phyloP scores from a whole-genome alignment of 768 basidiomycete species.

The Russula virescens region DNA sequence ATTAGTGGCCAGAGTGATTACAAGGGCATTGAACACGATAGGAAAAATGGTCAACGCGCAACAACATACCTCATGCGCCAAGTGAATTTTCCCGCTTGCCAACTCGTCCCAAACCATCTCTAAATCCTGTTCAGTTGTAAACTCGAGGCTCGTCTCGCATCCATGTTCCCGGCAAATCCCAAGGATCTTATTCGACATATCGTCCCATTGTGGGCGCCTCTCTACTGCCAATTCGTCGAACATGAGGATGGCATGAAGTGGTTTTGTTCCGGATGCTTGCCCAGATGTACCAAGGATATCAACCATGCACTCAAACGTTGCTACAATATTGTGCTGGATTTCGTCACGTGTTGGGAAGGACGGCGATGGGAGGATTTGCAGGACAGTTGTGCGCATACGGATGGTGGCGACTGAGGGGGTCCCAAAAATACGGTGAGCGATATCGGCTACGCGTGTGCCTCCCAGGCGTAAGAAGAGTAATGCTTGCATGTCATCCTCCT shows the following conservation, averaged over 20 bases:
- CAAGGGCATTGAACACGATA: no score
- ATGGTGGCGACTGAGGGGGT: neutral
- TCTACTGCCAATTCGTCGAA: neutral
- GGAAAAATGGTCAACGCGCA: no score
- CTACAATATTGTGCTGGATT: neutral
- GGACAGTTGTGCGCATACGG: neutral
- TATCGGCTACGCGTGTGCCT: neutral
- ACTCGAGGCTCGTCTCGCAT: neutral
- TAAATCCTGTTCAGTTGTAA: neutral
- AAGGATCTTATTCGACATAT: neutral
- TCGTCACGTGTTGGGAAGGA: neutral
- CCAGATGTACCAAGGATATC: neutral
- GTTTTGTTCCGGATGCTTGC: no score
- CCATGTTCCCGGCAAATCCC: constrained; percentile 8
- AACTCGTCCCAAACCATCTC: neutral
- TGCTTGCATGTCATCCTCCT: neutral
- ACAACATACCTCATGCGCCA: neutral
- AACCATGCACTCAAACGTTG: neutral
- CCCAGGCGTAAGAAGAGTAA: neutral
- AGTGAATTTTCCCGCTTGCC: neutral
- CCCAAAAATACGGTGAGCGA: neutral
- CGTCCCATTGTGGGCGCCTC: neutral
- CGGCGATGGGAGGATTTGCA: neutral
- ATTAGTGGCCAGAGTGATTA: no score
- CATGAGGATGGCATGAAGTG: neutral